Evolutionary conservation across 2,329 filamentous ascomycete species (phyloP), one percentile per base, ranked within the genome.

Genomic region (Ascomycota sp.): DNA sequence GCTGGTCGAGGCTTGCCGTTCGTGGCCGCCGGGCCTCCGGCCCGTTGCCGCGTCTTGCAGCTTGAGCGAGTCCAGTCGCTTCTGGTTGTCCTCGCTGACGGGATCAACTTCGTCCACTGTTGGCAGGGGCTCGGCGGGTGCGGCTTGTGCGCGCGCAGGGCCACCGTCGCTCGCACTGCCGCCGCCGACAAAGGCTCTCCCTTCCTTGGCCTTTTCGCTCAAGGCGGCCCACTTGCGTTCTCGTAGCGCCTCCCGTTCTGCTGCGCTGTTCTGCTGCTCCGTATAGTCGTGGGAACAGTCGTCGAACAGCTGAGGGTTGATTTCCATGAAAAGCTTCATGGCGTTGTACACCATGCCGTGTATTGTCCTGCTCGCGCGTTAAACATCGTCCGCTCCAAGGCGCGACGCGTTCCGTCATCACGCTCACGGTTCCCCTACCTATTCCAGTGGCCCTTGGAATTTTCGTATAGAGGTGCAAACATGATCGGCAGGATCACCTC

Each of bases 291-390:
- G 86, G 27, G 89, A 93, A 58, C 89, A 98, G 51, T 98, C 89
- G 46, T 98, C 89, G 47, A 98, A 98, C 16, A 98, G 69, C 53
- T 93, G 84, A 8, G 89, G 89, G 53, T 95, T 95, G 48, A 98
- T 93, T 54, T 98, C 89, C 89, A 98, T 98, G 56, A 98, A 98
- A 28, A 98, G 69, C 55, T 98, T 98, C 89, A 98, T 95, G 37
- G 89, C 89, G 48, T 95, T 98, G 55, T 95, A 95, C 9, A 98
- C 89, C 86, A 98, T 95, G 52, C 89, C 89, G 50, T 98, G 89
- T 44, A 98, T 98, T 7, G 89, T 98, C 48, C 89, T 95, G 42
- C 2, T 31, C 2, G 16, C 7, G 13, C n/a, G n/a, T n/a, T n/a
- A 13, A 11, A 9, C 13, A 21, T 31, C 30, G 25, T 13, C 13